These are phyloP conservation scores for Hygrophorus pudorinus DNA, from an alignment of 768 basidiomycete species.

Conservation along the genomic window DNA sequence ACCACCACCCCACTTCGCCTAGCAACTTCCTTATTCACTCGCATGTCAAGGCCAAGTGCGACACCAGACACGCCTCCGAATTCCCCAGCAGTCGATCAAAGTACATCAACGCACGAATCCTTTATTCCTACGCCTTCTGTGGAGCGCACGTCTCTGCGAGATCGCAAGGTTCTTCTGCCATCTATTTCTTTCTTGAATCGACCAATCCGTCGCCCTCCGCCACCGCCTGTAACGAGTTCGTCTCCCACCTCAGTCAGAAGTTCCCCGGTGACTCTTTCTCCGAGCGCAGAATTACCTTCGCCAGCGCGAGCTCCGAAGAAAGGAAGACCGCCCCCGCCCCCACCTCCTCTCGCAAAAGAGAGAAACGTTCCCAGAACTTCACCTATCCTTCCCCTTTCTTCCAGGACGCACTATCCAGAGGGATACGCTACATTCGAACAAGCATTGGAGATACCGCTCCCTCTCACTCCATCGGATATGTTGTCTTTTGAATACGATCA, in stretches of 20 bases:
- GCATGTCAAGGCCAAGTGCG: neutral
- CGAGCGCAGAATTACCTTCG: too few species aligned
- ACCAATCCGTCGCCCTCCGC: conserved; percentile 7
- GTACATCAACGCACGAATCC: conserved; percentile 9
- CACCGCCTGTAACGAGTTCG: neutral
- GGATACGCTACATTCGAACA: neutral
- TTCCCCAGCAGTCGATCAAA: conserved; percentile 3
- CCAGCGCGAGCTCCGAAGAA: too few species aligned
- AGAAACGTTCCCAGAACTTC: neutral
- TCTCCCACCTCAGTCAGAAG: too few species aligned
- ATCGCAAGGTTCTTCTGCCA: conserved; percentile 18
- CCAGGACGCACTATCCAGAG: too few species aligned
- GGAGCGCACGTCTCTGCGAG: conserved; percentile 12
- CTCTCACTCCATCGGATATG: neutral
- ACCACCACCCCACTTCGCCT: conserved; percentile 12
- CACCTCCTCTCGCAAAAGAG: too few species aligned
- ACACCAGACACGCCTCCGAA: conserved; percentile 6
- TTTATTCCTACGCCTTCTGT: neutral
- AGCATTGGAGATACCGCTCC: neutral
- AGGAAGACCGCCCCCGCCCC: too few species aligned
- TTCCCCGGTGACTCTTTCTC: too few species aligned
- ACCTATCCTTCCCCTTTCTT: neutral
- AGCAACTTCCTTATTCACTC: conserved; percentile 3
- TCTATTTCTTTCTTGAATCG: conserved; percentile 18
- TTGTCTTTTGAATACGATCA: neutral